These are phyloP conservation scores for Glebionis coronaria DNA, from an alignment of 129 eudicot genomes.

Conservation along the genomic window DNA sequence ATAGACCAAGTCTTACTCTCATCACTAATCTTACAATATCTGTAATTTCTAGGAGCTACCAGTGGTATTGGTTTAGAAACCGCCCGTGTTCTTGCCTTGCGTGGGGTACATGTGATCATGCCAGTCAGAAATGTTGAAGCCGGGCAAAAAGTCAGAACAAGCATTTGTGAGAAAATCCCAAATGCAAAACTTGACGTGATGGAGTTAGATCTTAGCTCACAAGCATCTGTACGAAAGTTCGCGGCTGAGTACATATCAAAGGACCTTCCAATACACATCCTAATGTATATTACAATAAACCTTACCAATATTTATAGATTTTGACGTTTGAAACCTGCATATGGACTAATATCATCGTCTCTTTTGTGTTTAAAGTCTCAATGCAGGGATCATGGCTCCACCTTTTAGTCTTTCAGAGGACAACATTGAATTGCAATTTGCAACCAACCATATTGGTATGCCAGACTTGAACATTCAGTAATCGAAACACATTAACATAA, in stretches of 20 bases:
- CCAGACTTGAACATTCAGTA: slow-evolving; percentile 9
- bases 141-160: slow-evolving; percentile 61
- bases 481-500: not conserved
- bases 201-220: slow-evolving; percentile 84
- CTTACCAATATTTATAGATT: not conserved
- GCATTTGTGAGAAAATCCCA: slow-evolving; percentile 52
- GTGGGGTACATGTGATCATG: slow-evolving; percentile 90
- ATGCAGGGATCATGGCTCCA: slow-evolving; percentile 85
- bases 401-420: slow-evolving; percentile 75
- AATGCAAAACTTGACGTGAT: slow-evolving; percentile 75
- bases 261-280: slow-evolving; percentile 69
- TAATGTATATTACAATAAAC: slow-evolving; percentile 48
- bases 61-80: slow-evolving; percentile 91
- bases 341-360: not conserved
- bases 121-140: slow-evolving; percentile 70
- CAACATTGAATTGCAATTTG: slow-evolving; percentile 77
- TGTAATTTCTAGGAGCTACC: slow-evolving; percentile 59
- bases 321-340: not conserved
- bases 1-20: not conserved
- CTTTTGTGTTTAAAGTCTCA: slow-evolving; percentile 44
- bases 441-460: slow-evolving; percentile 70
- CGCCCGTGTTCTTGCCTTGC: slow-evolving; percentile 67
- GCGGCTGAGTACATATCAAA: slow-evolving; percentile 62
- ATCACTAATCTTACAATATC: not conserved
- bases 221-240: slow-evolving; percentile 62